phyloP scores from a whole-genome alignment of 768 basidiomycete species.

The Pulveroboletus ravenelii region DNA sequence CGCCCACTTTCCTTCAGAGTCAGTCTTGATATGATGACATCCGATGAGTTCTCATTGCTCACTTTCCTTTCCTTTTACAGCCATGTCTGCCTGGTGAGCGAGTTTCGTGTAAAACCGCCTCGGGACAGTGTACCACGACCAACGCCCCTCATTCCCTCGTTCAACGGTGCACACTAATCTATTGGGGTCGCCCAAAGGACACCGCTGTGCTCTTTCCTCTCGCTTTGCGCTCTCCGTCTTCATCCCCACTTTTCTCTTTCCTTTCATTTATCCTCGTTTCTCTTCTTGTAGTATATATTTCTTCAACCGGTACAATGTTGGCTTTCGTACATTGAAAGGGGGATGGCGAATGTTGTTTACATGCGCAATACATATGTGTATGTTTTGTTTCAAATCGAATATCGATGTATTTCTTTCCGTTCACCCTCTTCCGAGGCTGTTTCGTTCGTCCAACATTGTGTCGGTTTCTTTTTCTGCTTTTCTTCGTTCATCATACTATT shows the following conservation, averaged over 20 bases:
- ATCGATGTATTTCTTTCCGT: conserved; percentile 8
- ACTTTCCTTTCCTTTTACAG: conserved; percentile 34
- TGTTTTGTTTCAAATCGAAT: conserved; percentile 13
- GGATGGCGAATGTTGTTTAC: conserved; percentile 12
- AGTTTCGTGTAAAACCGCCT: conserved; percentile 78
- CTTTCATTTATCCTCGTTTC: conserved; percentile 24
- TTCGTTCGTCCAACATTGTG: neutral
- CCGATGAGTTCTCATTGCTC: neutral
- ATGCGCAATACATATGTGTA: conserved; percentile 19
- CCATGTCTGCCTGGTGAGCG: conserved; percentile 65
- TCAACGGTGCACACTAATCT: conserved; percentile 33
- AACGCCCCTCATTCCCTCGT: conserved; percentile 36
- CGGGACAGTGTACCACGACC: conserved; percentile 40
- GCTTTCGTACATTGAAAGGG: conserved; percentile 19
- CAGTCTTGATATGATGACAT: conserved; percentile 34
- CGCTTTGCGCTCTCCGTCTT: neutral
- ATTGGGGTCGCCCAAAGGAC: conserved; percentile 3
- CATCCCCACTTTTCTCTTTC: conserved; percentile 10
- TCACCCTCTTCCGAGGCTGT: neutral
- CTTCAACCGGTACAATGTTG: conserved; percentile 27
- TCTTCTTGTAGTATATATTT: conserved; percentile 23
- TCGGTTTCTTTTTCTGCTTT: neutral
- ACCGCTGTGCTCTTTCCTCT: neutral
- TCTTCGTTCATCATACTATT: neutral
- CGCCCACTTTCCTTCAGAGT: conserved; percentile 96